phyloP scores from a whole-genome alignment of 1,284 basidiomycete species.

The Ganoderma resinaceum region DNA sequence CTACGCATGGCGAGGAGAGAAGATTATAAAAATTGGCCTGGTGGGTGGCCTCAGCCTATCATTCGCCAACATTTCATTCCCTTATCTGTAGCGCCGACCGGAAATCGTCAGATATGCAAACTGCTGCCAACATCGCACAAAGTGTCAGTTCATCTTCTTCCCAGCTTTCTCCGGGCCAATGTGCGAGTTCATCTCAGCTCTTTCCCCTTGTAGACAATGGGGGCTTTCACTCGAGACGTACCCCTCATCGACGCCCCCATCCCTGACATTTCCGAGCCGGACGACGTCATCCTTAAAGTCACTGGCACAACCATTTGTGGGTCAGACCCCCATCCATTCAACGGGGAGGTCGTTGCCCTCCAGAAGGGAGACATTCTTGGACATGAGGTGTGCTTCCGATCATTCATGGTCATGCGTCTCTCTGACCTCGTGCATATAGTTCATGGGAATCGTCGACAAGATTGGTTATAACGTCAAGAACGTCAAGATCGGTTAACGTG shows the following conservation, averaged over 20 bases:
- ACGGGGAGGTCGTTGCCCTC: constrained; percentile 70
- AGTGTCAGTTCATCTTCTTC: constrained; percentile 34
- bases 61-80: not conserved
- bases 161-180: not conserved
- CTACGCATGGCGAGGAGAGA: not conserved
- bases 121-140: constrained; percentile 45
- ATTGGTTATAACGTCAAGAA: constrained; percentile 70
- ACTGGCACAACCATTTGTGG: constrained; percentile 79
- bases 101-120: constrained; percentile 40
- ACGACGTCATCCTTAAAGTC: constrained; percentile 72
- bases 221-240: constrained; percentile 52
- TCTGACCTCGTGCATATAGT: constrained; percentile 44
- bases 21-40: not conserved
- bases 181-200: not conserved
- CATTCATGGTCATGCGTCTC: not conserved
- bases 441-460: constrained; percentile 74
- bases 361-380: constrained; percentile 81
- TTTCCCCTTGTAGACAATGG: constrained; percentile 40
- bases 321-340: constrained; percentile 72
- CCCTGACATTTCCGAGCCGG: constrained; percentile 72
- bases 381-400: constrained; percentile 57
- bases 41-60: not conserved
- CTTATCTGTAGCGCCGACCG: not conserved
- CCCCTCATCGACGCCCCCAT: constrained; percentile 65
- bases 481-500: constrained; percentile 67